Conservation (phyloP, 176 grass and related monocot species). For the Thinopyrum elongatum region DNA sequence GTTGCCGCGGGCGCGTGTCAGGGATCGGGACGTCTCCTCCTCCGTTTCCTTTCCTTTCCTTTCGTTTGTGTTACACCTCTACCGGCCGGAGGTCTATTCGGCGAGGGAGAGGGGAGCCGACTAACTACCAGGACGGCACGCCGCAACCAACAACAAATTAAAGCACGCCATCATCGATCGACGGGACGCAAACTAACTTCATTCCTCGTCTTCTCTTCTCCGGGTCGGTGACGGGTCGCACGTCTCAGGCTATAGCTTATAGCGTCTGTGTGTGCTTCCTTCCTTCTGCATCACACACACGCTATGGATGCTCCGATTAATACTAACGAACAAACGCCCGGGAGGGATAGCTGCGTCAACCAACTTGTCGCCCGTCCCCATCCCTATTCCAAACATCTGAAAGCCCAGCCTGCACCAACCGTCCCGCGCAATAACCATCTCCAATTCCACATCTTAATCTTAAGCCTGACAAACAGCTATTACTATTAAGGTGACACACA, state of each 20-base stretch:
- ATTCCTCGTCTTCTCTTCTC: neutral
- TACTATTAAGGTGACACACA: neutral
- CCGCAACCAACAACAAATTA: neutral
- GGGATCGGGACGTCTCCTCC: neutral
- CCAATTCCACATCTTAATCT: neutral
- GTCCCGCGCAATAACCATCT: neutral
- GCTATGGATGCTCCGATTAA: neutral
- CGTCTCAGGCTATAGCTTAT: neutral
- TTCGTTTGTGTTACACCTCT: neutral
- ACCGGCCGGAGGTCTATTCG: too few species aligned
- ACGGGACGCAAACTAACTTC: neutral
- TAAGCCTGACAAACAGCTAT: neutral
- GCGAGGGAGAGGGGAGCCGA: too few species aligned
- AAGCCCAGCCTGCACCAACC: neutral
- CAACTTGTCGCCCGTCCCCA: neutral
- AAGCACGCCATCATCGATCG: neutral
- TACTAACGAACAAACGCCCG: neutral
- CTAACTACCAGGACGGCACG: slow-evolving; percentile 1
- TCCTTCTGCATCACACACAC: neutral
- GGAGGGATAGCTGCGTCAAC: neutral
- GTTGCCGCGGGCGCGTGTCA: neutral
- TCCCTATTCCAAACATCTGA: neutral
- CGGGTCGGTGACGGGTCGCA: neutral
- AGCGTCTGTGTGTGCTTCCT: neutral
- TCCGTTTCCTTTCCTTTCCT: neutral